Conservation (phyloP, 1,284 basidiomycete genomes). For the Cutaneotrichosporon sp. region DNA sequence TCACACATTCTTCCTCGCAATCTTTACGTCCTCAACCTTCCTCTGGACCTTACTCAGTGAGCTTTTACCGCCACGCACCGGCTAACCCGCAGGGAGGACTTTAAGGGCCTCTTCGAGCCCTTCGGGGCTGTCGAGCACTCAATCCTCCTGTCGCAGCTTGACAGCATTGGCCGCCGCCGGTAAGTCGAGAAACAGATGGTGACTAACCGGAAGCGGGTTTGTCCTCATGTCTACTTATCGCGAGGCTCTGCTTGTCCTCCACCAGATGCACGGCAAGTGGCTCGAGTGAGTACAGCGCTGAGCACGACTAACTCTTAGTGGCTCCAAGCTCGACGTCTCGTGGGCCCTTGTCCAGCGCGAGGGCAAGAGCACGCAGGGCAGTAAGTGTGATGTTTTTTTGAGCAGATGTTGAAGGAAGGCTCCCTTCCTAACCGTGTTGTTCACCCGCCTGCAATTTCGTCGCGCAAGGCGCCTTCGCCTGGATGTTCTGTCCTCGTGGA, state of each 20-base stretch:
- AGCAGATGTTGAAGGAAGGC: slow-evolving; percentile 7
- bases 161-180: slow-evolving; percentile 37
- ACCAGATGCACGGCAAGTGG: slow-evolving; percentile 32
- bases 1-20: slow-evolving; percentile 31
- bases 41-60: slow-evolving; percentile 40
- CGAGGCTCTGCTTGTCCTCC: slow-evolving; percentile 34
- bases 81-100: slow-evolving; percentile 29
- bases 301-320: slow-evolving; percentile 22
- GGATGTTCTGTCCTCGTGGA: slow-evolving; percentile 36
- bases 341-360: slow-evolving; percentile 46
- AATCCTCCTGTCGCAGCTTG: slow-evolving; percentile 40
- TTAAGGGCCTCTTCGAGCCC: slow-evolving; percentile 31
- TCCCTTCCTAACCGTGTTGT: slow-evolving; percentile 39
- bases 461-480: slow-evolving; percentile 18
- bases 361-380: slow-evolving; percentile 24
- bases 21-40: slow-evolving; percentile 41
- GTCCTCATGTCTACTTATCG: slow-evolving; percentile 39
- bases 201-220: slow-evolving; percentile 29
- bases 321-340: slow-evolving; percentile 39
- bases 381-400: slow-evolving; percentile 13
- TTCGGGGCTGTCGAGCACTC: slow-evolving; percentile 42
- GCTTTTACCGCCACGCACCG: neutral
- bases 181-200: neutral
- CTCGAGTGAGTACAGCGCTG: slow-evolving; percentile 28
- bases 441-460: slow-evolving; percentile 33